Evolutionary conservation across 768 basidiomycete species (phyloP).

Genomic region (Fibroporia radiculosa): DNA sequence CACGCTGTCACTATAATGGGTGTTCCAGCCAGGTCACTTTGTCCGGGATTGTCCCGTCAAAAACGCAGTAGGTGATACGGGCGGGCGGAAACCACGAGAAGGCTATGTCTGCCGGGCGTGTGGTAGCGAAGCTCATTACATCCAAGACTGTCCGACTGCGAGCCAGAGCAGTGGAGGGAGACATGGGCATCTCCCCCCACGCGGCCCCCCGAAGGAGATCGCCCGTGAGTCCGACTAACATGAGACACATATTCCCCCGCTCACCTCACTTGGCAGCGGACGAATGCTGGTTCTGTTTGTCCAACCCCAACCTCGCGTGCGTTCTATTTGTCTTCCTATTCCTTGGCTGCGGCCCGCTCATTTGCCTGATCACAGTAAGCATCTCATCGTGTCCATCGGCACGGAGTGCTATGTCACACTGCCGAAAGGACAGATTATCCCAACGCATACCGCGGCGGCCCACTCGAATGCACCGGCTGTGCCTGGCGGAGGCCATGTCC

Average conservation of each 20-base stretch:
- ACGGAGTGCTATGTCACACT: conserved; percentile 89
- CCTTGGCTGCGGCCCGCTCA: too few species aligned
- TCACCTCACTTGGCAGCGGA: conserved; percentile 44
- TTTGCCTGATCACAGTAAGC: conserved; percentile 52
- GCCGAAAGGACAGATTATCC: conserved; percentile 93
- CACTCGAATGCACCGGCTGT: conserved; percentile 38
- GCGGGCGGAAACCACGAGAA: conserved; percentile 71
- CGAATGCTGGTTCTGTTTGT: conserved; percentile 98
- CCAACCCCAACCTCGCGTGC: conserved; percentile 85
- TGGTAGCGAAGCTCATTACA: conserved; percentile 76
- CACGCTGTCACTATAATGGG: conserved; percentile 1
- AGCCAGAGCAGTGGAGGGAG: conserved; percentile 36
- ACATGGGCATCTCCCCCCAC: conserved; percentile 27
- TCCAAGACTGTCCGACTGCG: conserved; percentile 78
- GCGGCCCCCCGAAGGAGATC: conserved; percentile 68
- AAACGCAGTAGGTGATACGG: conserved; percentile 73
- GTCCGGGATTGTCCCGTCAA: conserved; percentile 84
- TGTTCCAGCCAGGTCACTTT: conserved; percentile 69
- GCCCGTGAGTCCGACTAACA: conserved; percentile 59
- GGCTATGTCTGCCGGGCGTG: conserved; percentile 92
- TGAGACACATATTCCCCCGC: too few species aligned
- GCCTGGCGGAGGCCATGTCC: conserved; percentile 93
- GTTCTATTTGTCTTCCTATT: conserved; percentile 22
- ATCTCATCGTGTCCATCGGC: conserved; percentile 92
- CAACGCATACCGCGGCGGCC: conserved; percentile 55